Percentiles rank a stretch among this genome's conserved stretches.
phyloP scores from a whole-genome alignment of 2,329 filamentous ascomycete species.

The Capronia coronata region DNA sequence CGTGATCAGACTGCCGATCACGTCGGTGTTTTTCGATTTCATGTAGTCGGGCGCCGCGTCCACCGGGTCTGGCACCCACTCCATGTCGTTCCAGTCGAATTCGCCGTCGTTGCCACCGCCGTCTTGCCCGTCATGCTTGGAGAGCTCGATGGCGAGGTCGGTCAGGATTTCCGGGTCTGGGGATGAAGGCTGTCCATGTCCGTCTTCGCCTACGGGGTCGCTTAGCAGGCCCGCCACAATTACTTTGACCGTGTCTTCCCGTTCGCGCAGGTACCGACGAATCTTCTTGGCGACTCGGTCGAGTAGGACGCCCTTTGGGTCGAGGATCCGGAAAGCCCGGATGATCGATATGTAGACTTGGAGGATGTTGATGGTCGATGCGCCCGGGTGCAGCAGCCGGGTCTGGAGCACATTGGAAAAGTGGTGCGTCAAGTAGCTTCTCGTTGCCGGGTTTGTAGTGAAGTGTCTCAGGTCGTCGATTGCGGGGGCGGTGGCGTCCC shows the following conservation, averaged over 20 bases:
- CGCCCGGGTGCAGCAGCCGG: slow-evolving; percentile 56
- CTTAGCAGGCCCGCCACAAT: slow-evolving; percentile 59
- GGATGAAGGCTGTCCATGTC: slow-evolving; percentile 26
- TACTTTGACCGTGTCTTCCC: slow-evolving; percentile 60
- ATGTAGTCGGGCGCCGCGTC: slow-evolving; percentile 91
- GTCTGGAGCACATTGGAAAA: slow-evolving; percentile 50
- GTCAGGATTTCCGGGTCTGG: slow-evolving; percentile 33
- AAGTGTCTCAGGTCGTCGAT: slow-evolving; percentile 57
- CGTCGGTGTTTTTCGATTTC: slow-evolving; percentile 78
- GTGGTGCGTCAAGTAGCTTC: slow-evolving; percentile 49
- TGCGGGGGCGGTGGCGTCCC: slow-evolving; percentile 53
- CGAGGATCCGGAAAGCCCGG: slow-evolving; percentile 56
- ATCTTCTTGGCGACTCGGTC: slow-evolving; percentile 61
- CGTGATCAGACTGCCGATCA: slow-evolving; percentile 82
- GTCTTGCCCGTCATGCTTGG: slow-evolving; percentile 32
- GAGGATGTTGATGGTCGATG: slow-evolving; percentile 60
- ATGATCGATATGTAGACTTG: slow-evolving; percentile 63
- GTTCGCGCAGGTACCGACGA: slow-evolving; percentile 55
- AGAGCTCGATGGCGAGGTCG: slow-evolving; percentile 38
- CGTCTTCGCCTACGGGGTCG: slow-evolving; percentile 42
- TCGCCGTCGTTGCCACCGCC: slow-evolving; percentile 52
- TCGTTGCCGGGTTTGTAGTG: slow-evolving; percentile 47
- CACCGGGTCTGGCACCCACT: slow-evolving; percentile 85
- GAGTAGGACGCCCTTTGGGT: slow-evolving; percentile 59
- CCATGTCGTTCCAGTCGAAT: slow-evolving; percentile 85